Evolutionary conservation across 139 green algal genomes (phyloP), one percentile per base, ranked within the genome.

Genomic region (Volvox reticuliferus): DNA sequence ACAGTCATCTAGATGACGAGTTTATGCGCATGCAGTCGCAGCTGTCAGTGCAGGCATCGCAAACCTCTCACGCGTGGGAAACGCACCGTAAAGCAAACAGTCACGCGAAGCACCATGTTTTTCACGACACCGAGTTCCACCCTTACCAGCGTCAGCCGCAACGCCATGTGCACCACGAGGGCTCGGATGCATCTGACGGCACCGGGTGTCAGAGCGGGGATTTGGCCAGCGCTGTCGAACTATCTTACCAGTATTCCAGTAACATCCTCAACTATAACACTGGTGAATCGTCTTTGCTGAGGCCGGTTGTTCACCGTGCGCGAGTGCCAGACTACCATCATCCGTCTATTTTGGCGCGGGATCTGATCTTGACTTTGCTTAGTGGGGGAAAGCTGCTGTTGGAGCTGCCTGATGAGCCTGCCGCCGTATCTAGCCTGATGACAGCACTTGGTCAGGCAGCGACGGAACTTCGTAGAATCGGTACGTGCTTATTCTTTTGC

Each of bases 321-420:
- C 71, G 73, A 17, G 86, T 90, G 1, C 1, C 24, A 2, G 30
- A 63, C 50, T 90, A 90, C 30, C 1, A 16, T 12, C 71, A 83
- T 1, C 37, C 71, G 12, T 82, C 73, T 26, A 19, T 26, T 1
- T 44, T 90, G 21, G 44, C 86, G 13, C 44, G 32, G 0, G 55
- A 84, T 19, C 0, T 90, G 35, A 22, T 76, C 1, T 12, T 32
- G 17, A 22, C 32, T 3, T 75, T 90, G 26, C 20, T 77, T 2
- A 37, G 50, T 19, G 86, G 86, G 24, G 86, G 63, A 28, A 90
- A 90, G 44, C 86, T 90, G 22, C 44, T 84, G 5, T 33, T 90
- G 73, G 86, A 90, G 50, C 73, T 90, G 6, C 73, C 86, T 1
- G 86, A 90, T 26, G 86, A 90, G 86, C 86, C 86, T 18, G n/a